Evolutionary conservation across 495 filamentous ascomycete genomes (phyloP).

Genomic region (Schizothecium vesticola): DNA sequence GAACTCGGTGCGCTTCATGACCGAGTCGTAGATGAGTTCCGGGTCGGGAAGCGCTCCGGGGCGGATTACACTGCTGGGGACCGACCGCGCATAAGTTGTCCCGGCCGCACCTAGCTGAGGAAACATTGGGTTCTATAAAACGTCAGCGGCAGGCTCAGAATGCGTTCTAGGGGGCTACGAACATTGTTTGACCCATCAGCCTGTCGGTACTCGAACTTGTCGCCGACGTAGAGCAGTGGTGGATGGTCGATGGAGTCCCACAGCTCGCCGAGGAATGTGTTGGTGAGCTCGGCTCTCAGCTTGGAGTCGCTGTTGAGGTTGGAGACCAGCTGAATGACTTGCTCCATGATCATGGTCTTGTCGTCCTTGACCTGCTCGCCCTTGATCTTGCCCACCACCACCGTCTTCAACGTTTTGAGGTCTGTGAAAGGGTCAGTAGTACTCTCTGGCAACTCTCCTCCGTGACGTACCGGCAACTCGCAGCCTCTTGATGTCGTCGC

Average conservation of each 20-base stretch:
- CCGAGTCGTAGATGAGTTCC: constrained; percentile 67
- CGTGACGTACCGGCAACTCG: constrained; percentile 30
- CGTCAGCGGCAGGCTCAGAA: background rate
- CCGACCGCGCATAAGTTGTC: constrained; percentile 65
- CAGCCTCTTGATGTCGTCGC: constrained; percentile 58
- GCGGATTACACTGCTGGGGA: constrained; percentile 54
- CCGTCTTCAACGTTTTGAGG: constrained; percentile 33
- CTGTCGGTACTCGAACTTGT: constrained; percentile 60
- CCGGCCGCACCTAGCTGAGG: constrained; percentile 43
- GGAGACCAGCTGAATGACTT: constrained; percentile 68
- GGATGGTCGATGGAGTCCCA: constrained; percentile 61
- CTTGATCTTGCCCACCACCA: constrained; percentile 36
- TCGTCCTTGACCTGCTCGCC: constrained; percentile 58
- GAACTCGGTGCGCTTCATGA: constrained; percentile 46
- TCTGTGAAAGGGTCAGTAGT: constrained; percentile 24
- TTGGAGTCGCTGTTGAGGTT: constrained; percentile 59
- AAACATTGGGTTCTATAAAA: constrained; percentile 35
- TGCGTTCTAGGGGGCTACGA: background rate
- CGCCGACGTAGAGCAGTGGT: constrained; percentile 53
- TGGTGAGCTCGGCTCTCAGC: constrained; percentile 58
- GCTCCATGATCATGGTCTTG: constrained; percentile 77
- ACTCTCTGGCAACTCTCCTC: background rate
- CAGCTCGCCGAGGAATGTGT: constrained; percentile 62
- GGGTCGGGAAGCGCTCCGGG: constrained; percentile 69
- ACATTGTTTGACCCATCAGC: constrained; percentile 65